Evolutionary conservation across 257 asterid genomes (phyloP), one percentile per base, ranked within the genome.

Genomic region (Forsythia viridissima): DNA sequence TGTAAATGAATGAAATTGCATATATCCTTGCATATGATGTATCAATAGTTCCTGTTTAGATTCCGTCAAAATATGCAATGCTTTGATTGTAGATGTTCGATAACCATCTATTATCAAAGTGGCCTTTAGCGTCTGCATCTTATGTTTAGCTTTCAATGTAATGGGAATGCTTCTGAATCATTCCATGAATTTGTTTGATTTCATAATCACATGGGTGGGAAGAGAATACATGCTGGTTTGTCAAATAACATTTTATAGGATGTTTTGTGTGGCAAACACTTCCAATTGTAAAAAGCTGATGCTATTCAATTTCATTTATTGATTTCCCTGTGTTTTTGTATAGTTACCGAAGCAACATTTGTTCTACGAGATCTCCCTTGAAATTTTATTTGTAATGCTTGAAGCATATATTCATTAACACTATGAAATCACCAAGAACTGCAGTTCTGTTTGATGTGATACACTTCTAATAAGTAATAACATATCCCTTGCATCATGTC

Each of bases 381-480:
- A 57, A 57, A 57, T n/a, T 57, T 18, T 57, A 57, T 57, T 57
- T 21, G 69, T 9, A 24, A 61, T 61, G 13, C 16, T 20, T 10
- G 69, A 61, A 61, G 38, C 43, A 71, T 73, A 70, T 63, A 75
- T 57, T 72, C 73, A 10, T 59, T 57, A 40, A 34, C 70, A 38
- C 43, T 81, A 41, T 51, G 61, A 46, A 39, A 79, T 69, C 24
- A 55, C 51, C 65, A 13, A 52, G 73, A 42, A 42, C 40, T 67
- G 8, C 51, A 70, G 66, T 51, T 70, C 70, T 6, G 40, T 75
- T 82, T 71, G 24, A 74, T 46, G 69, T 13, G 57, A 65, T 84
- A 77, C 52, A 57, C 86, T 83, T 78, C 34, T 34, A 43, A 34
- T 20, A 15, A 24, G 8, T 70, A 40, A 30, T 70, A 34, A 36